Evolutionary conservation across 2,329 filamentous ascomycete genomes (phyloP).

Genomic region (Thelonectria blattea): DNA sequence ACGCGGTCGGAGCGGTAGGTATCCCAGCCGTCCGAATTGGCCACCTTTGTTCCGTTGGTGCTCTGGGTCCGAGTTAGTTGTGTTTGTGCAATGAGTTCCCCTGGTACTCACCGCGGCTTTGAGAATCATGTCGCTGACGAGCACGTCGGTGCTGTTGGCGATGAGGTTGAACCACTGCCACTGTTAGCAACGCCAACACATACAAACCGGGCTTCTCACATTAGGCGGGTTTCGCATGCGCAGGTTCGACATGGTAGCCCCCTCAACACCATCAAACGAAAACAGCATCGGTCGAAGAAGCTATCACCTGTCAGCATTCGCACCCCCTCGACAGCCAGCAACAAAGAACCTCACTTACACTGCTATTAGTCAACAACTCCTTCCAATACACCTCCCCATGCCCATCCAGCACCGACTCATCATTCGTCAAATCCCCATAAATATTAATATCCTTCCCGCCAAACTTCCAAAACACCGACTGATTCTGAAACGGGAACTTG

Average conservation of each 20-base stretch:
- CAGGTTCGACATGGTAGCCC: constrained; percentile 64
- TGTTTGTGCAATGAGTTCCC: no score
- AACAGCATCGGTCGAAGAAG: constrained; percentile 34
- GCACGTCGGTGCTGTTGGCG: constrained; percentile 67
- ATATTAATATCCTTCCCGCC: constrained; percentile 59
- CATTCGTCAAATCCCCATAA: constrained; percentile 69
- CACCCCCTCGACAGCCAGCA: constrained; percentile 61
- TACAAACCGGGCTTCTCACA: constrained; percentile 10
- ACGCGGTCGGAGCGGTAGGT: constrained; percentile 67
- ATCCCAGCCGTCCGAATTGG: constrained; percentile 71
- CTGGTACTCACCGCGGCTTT: constrained; percentile 53
- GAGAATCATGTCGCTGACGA: constrained; percentile 69
- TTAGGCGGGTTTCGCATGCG: constrained; percentile 63
- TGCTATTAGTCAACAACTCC: constrained; percentile 27
- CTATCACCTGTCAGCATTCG: constrained; percentile 50
- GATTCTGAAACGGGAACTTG: constrained; percentile 69
- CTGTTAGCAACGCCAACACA: background rate
- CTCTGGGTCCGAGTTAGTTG: no score
- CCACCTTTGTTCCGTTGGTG: constrained; percentile 31
- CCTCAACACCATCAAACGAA: constrained; percentile 43
- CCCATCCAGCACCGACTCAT: constrained; percentile 67
- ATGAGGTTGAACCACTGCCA: constrained; percentile 59
- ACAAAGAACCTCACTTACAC: no score
- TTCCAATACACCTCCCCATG: constrained; percentile 36
- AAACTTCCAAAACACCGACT: constrained; percentile 50